Evolutionary conservation across 495 filamentous ascomycete genomes (phyloP).

Genomic region (Podospora pseudocomata): DNA sequence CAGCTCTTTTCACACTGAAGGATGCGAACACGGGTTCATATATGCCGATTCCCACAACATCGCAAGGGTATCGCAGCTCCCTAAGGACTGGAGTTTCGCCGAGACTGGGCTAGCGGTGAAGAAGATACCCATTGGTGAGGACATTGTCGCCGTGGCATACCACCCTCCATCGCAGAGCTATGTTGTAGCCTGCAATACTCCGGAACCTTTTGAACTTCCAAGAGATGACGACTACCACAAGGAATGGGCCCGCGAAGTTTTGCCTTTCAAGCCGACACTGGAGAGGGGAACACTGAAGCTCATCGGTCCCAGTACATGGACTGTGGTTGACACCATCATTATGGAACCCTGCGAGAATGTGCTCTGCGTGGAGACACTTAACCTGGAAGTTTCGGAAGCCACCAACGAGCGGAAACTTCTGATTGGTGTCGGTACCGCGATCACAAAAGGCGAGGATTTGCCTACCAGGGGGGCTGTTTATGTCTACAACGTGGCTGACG

Average conservation of each 20-base stretch:
- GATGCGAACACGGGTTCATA: conserved; percentile 76
- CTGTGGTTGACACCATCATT: conserved; percentile 67
- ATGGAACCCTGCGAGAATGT: conserved; percentile 71
- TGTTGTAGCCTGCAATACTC: conserved; percentile 65
- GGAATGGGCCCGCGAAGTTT: conserved; percentile 68
- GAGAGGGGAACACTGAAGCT: conserved; percentile 69
- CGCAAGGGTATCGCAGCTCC: conserved; percentile 65
- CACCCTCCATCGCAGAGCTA: conserved; percentile 71
- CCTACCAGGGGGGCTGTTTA: conserved; percentile 80
- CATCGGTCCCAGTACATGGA: conserved; percentile 69
- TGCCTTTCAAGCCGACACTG: conserved; percentile 61
- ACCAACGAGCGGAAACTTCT: conserved; percentile 80
- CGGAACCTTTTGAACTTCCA: conserved; percentile 71
- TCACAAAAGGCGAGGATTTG: conserved; percentile 82
- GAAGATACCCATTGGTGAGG: conserved; percentile 64
- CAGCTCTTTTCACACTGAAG: conserved; percentile 65
- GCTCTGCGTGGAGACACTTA: conserved; percentile 75
- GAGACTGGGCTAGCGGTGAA: conserved; percentile 67
- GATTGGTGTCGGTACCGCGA: conserved; percentile 78
- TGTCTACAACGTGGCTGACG: conserved; percentile 85
- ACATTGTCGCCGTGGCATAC: conserved; percentile 70
- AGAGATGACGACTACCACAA: conserved; percentile 79
- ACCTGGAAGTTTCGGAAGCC: conserved; percentile 83
- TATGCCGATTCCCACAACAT: conserved; percentile 66
- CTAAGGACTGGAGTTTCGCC: conserved; percentile 56